Evolutionary conservation across 2,329 filamentous ascomycete species (phyloP), one percentile per base, ranked within the genome.

Genomic region (Zasmidium angulare): DNA sequence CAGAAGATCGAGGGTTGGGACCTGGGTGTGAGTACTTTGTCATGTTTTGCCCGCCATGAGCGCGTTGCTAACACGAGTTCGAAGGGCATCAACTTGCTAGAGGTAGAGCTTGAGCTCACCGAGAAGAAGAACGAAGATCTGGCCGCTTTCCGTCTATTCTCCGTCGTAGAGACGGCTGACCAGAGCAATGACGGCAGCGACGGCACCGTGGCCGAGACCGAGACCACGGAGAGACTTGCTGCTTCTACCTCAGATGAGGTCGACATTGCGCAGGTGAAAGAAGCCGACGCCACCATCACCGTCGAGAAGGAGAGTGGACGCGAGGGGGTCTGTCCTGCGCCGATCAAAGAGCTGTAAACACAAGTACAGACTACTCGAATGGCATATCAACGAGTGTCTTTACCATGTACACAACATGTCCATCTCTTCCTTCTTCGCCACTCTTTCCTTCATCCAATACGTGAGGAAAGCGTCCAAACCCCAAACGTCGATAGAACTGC

Each of bases 401-500:
- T 4, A 43, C 36, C 36, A 43, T 43, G n/a, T 43, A 43, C 11
- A 43, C 36, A 43, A 43, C 36, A 14, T 43, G 11, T 19, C 36
- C 36, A 43, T 43, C 36, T 19, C 36, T 7, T 17, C 36, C 36
- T 19, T 17, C 36, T 19, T 43, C 36, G 3, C 36, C 36, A 43
- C 36, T 43, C 36, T 19, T 43, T 17, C 36, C 36, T 17, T 36
- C 51, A n/a, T 53, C 36, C 7, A 46, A 26, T 9, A 53, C 51
- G 9, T 53, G 40, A 17, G 51, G 20, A 53, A 43, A 46, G 11
- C 22, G 7, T 17, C 36, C 21, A 24, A 53, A 53, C 3, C 56
- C 57, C 23, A 64, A 26, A 23, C 47, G 50, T 46, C 40, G 11
- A 46, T 61, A 59, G 36, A 65, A 63, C 21, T 46, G 64, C 56